Percentiles rank a stretch among this genome's conserved stretches.
phyloP scores from a whole-genome alignment of 2,329 filamentous ascomycete species.

The Scedosporium dehoogii region DNA sequence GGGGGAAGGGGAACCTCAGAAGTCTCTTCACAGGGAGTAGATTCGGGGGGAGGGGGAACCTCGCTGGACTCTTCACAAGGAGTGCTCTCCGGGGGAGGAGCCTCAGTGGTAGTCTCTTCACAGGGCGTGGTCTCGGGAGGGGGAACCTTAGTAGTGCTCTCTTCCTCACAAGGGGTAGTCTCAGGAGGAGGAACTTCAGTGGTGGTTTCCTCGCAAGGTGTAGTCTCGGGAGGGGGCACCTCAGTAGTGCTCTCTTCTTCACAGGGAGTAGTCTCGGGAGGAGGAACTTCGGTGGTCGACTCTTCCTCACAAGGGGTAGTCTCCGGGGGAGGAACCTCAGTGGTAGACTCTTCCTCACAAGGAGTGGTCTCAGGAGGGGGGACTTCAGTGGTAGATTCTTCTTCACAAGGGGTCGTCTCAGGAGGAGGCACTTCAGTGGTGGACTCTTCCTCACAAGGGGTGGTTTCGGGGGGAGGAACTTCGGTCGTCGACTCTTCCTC shows the following conservation, averaged over 20 bases:
- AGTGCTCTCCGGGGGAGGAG: not conserved
- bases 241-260: not conserved
- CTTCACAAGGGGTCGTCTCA: not conserved
- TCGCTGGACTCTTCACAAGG: not conserved
- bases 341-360: not conserved
- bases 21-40: not conserved
- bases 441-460: not conserved
- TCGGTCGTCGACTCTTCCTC: not conserved
- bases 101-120: not conserved
- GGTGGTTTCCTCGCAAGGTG: conserved; percentile 3
- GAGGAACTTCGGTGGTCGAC: conserved; percentile 1
- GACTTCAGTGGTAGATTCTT: conserved; percentile 3
- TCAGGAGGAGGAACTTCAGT: not conserved
- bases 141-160: not conserved
- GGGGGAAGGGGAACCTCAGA: not conserved
- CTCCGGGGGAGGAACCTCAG: conserved; percentile 5
- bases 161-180: not conserved
- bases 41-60: not conserved
- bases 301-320: conserved; percentile 2
- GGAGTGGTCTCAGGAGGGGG: conserved; percentile 8
- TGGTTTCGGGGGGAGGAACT: conserved; percentile 6
- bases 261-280: conserved; percentile 5
- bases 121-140: not conserved
- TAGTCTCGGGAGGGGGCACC: conserved; percentile 2
- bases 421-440: not conserved